Conservation (phyloP, 441 rosid species). For the Rhodomyrtus psidioides region DNA sequence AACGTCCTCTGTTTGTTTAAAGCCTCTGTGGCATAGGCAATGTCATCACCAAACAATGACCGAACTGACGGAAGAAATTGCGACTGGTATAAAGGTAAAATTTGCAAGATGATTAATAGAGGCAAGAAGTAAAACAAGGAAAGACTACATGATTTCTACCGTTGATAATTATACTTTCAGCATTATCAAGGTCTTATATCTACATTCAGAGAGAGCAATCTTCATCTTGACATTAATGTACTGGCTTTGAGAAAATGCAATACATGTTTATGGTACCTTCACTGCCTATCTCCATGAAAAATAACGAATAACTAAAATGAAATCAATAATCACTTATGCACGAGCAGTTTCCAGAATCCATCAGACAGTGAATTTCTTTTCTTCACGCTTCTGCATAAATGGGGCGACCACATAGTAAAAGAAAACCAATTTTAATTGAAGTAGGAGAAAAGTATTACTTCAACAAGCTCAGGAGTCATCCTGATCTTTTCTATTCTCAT, state of each 20-base stretch:
- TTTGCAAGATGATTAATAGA: not conserved
- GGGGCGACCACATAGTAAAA: not conserved
- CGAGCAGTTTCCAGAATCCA: not conserved
- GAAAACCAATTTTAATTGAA: not conserved
- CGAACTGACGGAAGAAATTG: not conserved
- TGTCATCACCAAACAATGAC: not conserved
- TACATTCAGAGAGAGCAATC: not conserved
- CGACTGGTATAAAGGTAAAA: fast-evolving
- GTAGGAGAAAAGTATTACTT: not conserved
- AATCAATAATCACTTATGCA: not conserved
- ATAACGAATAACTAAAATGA: not conserved
- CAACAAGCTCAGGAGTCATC: not conserved
- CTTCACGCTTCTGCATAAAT: not conserved
- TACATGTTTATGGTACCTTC: fast-evolving
- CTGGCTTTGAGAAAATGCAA: not conserved
- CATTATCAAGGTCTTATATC: not conserved
- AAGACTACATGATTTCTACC: fast-evolving
- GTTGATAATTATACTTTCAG: not conserved
- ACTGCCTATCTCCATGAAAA: not conserved
- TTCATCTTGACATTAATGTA: not conserved
- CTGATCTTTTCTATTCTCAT: not conserved
- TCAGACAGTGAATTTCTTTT: not conserved
- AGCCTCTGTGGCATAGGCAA: not conserved
- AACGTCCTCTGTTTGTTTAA: not conserved
- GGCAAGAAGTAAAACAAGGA: not conserved